phyloP scores from a whole-genome alignment of 495 filamentous ascomycete genomes.

The Lasiosphaeria hispida region DNA sequence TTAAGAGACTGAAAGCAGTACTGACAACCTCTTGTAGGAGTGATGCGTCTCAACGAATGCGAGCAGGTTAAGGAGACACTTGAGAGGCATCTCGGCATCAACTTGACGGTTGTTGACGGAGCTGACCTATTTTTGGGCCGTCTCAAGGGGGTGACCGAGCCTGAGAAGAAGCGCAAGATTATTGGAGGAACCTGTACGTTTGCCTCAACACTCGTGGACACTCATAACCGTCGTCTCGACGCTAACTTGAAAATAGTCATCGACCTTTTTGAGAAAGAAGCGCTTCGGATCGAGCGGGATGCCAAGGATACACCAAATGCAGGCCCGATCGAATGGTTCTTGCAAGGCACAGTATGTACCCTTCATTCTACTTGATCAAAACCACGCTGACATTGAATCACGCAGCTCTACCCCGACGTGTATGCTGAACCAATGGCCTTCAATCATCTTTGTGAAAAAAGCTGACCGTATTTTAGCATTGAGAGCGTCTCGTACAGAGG shows the following conservation, averaged over 20 bases:
- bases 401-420: conserved; percentile 30
- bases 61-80: conserved; percentile 74
- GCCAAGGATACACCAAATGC: conserved; percentile 56
- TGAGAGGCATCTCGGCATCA: conserved; percentile 75
- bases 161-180: conserved; percentile 91
- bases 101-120: conserved; percentile 85
- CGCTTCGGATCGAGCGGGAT: conserved; percentile 68
- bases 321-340: conserved; percentile 29
- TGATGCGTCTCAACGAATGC: conserved; percentile 85
- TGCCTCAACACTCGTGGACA: neutral
- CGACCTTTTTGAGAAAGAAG: conserved; percentile 82
- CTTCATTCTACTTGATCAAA: neutral
- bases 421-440: conserved; percentile 25
- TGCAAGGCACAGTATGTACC: conserved; percentile 26
- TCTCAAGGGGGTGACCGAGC: conserved; percentile 74
- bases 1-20: neutral
- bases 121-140: conserved; percentile 67
- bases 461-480: conserved; percentile 9
- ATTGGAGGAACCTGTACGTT: conserved; percentile 53
- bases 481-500: conserved; percentile 13
- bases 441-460: neutral
- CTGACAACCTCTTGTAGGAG: conserved; percentile 40
- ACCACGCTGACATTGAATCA: conserved; percentile 8
- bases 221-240: neutral
- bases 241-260: conserved; percentile 52